A percentile compares a stretch with the other conserved stretches of the same genome.
Conservation (phyloP, 768 basidiomycete species). For the Pleurotus ostreatus region DNA sequence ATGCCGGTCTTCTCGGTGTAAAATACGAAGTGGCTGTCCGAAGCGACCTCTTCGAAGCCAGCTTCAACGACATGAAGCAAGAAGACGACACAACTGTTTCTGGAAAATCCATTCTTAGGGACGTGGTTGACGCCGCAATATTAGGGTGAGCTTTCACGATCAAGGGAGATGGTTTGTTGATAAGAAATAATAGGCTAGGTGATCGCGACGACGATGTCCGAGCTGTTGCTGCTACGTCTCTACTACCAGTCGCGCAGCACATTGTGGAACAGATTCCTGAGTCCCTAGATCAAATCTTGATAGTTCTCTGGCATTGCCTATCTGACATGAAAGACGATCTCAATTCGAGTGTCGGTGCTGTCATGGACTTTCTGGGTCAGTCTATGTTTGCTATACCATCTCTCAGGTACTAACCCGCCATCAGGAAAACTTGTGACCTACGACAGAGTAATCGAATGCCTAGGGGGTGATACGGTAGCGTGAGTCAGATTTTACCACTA, state of each 20-base stretch:
- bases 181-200: constrained; percentile 51
- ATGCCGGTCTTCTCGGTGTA: constrained; percentile 95
- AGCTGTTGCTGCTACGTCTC: constrained; percentile 88
- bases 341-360: constrained; percentile 92
- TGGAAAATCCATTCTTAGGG: constrained; percentile 61
- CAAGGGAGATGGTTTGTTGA: background rate
- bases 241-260: constrained; percentile 81
- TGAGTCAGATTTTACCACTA: constrained; percentile 35
- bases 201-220: constrained; percentile 96
- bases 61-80: constrained; percentile 25
- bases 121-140: constrained; percentile 87
- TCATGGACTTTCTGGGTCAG: constrained; percentile 95
- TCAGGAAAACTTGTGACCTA: constrained; percentile 81
- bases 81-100: constrained; percentile 33
- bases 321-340: constrained; percentile 94
- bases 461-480: constrained; percentile 68
- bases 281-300: constrained; percentile 67
- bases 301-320: constrained; percentile 88
- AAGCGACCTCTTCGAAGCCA: constrained; percentile 67
- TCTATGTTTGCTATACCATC: constrained; percentile 1
- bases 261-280: constrained; percentile 75
- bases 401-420: background rate
- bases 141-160: constrained; percentile 58
- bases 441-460: constrained; percentile 69
- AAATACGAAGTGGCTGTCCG: constrained; percentile 98